Percentiles rank a stretch among this genome's conserved stretches.
These are phyloP conservation scores for Chaetomium tenue DNA, from an alignment of 495 filamentous ascomycete species.

Conservation along the genomic window DNA sequence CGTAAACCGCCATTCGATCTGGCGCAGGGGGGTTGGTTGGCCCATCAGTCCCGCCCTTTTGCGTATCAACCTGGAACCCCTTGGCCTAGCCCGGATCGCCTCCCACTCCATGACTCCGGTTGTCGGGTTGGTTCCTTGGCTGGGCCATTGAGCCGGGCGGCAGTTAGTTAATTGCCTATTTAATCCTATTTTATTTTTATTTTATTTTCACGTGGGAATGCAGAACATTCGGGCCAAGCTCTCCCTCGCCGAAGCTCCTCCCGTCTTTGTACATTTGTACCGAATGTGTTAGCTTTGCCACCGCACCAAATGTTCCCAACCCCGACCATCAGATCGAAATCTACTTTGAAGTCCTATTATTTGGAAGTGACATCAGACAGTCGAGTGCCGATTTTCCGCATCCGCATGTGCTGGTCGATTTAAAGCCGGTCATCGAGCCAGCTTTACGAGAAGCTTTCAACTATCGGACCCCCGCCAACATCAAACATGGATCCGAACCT, in stretches of 20 bases:
- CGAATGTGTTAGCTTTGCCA: constrained; percentile 10
- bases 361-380: background rate
- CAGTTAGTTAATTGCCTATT: background rate
- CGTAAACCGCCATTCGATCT: constrained; percentile 6
- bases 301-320: constrained; percentile 4
- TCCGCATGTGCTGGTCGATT: background rate
- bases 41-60: constrained; percentile 15
- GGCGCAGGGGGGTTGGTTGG: constrained; percentile 17
- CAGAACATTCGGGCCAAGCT: background rate
- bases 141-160: constrained; percentile 11
- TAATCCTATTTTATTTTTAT: background rate
- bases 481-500: constrained; percentile 22
- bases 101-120: constrained; percentile 2
- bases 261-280: constrained; percentile 5
- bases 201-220: constrained; percentile 7
- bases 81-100: background rate
- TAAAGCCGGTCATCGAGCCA: background rate
- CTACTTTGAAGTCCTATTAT: background rate
- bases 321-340: background rate
- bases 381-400: constrained; percentile 2
- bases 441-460: background rate
- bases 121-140: constrained; percentile 8
- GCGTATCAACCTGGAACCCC: constrained; percentile 5
- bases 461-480: background rate
- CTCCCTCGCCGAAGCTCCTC: background rate